These are phyloP conservation scores for Lasiosphaeria ovina DNA, from an alignment of 495 filamentous ascomycete genomes.

Conservation along the genomic window DNA sequence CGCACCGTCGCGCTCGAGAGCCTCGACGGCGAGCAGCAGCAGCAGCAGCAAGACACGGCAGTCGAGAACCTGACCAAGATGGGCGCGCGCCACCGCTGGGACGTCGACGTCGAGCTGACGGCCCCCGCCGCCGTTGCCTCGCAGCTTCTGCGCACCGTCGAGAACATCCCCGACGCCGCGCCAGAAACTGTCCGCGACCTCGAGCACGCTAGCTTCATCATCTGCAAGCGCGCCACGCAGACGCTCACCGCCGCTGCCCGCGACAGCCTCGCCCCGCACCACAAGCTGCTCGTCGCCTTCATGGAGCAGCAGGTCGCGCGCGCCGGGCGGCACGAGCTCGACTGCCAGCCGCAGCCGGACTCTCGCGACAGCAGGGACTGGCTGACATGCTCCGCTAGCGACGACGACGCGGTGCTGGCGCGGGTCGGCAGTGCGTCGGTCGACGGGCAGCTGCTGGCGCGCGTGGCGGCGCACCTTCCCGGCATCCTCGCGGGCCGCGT, in stretches of 20 bases:
- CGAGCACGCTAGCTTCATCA: constrained; percentile 1
- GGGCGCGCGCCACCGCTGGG: neutral
- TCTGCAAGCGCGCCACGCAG: constrained; percentile 2
- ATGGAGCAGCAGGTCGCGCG: too few relatives aligned
- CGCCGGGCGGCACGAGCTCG: too few relatives aligned
- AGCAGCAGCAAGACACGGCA: neutral
- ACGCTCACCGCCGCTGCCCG: too few relatives aligned
- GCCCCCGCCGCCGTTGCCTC: neutral
- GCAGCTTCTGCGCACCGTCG: neutral
- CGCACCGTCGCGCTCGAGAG: neutral
- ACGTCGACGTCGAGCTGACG: neutral
- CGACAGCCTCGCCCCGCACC: neutral
- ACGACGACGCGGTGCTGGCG: neutral
- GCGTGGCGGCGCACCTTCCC: constrained; percentile 30
- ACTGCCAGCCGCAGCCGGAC: too few relatives aligned
- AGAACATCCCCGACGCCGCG: neutral
- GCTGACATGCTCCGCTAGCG: too few relatives aligned
- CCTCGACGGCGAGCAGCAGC: neutral
- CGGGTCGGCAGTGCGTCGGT: neutral
- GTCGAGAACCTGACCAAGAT: neutral
- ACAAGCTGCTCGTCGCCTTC: neutral
- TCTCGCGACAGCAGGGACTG: too few relatives aligned
- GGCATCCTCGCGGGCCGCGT: constrained; percentile 41
- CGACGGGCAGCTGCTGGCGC: constrained; percentile 20
- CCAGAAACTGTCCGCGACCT: neutral